Conservation (phyloP, 345 rosid species). For the Euphorbia lathyris region DNA sequence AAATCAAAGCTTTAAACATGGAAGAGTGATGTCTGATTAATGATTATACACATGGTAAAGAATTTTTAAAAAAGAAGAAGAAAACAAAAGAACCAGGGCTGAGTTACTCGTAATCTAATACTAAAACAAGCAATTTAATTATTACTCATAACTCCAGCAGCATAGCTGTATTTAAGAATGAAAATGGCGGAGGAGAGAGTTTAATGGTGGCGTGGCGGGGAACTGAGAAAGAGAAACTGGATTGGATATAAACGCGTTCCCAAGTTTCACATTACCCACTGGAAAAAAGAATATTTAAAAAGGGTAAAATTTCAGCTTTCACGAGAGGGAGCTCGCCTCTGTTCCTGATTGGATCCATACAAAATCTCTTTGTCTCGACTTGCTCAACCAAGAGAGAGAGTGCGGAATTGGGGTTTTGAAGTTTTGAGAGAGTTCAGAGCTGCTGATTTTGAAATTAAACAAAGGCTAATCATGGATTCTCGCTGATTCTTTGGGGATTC, state of each 20-base stretch:
- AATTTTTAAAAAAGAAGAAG: not conserved
- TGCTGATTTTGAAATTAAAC: not conserved
- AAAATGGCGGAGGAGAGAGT: not conserved
- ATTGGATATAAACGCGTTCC: not conserved
- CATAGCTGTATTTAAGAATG: not conserved
- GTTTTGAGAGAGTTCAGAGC: not conserved
- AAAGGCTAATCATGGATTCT: conserved; percentile 16
- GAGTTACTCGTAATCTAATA: not conserved
- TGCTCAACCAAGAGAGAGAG: not conserved
- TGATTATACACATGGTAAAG: too few relatives aligned
- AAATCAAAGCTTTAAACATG: too few relatives aligned
- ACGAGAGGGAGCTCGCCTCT: conserved; percentile 36
- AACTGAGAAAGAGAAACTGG: not conserved
- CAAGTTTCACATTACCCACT: not conserved
- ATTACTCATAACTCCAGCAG: not conserved
- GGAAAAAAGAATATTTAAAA: conserved; percentile 5
- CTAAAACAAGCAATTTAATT: not conserved
- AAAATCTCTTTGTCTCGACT: conserved; percentile 26
- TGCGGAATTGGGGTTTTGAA: not conserved
- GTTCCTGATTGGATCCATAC: conserved; percentile 59
- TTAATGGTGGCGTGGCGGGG: too few relatives aligned
- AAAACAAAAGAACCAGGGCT: too few relatives aligned
- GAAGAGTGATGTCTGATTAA: too few relatives aligned
- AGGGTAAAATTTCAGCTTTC: conserved; percentile 22
- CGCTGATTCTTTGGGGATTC: conserved; percentile 30